phyloP scores from a whole-genome alignment of 2,329 filamentous ascomycete species.

The Aureobasidium lini region DNA sequence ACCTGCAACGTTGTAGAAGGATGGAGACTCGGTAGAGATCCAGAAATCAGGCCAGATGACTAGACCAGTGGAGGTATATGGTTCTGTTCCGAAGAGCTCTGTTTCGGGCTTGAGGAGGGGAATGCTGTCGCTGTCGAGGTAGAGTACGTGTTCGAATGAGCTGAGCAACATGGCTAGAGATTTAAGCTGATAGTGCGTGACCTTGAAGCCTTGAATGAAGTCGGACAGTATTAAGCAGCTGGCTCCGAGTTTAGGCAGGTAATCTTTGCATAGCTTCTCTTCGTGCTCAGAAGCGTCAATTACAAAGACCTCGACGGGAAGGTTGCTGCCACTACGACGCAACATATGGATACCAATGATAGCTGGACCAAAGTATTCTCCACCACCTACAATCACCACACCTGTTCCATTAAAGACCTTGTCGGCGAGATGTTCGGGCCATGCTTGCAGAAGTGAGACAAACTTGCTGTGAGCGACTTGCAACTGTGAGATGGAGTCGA shows the following conservation, averaged over 20 bases:
- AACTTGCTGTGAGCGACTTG: conserved; percentile 15
- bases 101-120: conserved; percentile 35
- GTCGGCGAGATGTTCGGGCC: not conserved
- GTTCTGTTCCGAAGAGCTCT: conserved; percentile 34
- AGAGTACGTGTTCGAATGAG: conserved; percentile 42
- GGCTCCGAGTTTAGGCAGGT: conserved; percentile 36
- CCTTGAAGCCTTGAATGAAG: conserved; percentile 24
- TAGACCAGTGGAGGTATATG: conserved; percentile 35
- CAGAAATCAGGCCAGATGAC: conserved; percentile 44
- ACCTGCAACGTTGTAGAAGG: conserved; percentile 33
- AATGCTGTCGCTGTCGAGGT: conserved; percentile 43
- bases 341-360: conserved; percentile 40
- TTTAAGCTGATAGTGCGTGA: conserved; percentile 40
- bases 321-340: conserved; percentile 33
- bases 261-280: conserved; percentile 34
- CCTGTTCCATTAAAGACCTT: conserved; percentile 21
- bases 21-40: conserved; percentile 31
- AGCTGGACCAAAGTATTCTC: conserved; percentile 36
- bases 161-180: conserved; percentile 43
- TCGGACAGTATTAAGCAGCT: conserved; percentile 37
- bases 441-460: not conserved
- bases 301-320: conserved; percentile 41
- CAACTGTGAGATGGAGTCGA: conserved; percentile 13
- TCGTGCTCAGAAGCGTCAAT: conserved; percentile 35
- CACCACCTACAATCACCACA: conserved; percentile 35